Evolutionary conservation across 2,329 filamentous ascomycete species (phyloP).

Genomic region (Raffaelea ambrosiae): DNA sequence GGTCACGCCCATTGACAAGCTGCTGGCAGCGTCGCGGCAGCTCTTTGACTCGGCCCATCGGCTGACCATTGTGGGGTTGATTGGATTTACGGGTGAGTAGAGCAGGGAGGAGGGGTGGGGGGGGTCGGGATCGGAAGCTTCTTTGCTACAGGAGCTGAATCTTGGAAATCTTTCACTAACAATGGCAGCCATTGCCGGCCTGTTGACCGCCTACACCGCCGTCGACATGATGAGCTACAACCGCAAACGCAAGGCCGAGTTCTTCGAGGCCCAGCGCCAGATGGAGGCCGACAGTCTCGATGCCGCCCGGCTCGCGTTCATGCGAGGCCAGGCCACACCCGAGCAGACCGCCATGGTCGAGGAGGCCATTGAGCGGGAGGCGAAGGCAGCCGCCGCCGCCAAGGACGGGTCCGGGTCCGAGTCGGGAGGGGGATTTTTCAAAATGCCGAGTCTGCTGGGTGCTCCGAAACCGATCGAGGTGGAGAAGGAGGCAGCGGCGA

Average conservation of each 20-base stretch:
- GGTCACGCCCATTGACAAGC: slow-evolving; percentile 41
- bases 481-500: slow-evolving; percentile 10
- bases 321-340: slow-evolving; percentile 47
- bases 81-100: slow-evolving; percentile 47
- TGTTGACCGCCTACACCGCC: slow-evolving; percentile 50
- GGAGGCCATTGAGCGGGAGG: slow-evolving; percentile 42
- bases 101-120: too few species aligned
- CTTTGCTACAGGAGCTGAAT: too few species aligned
- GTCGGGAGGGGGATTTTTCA: slow-evolving; percentile 25
- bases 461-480: slow-evolving; percentile 24
- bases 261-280: slow-evolving; percentile 45
- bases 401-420: slow-evolving; percentile 5
- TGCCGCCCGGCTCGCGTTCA: slow-evolving; percentile 50
- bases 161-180: background rate
- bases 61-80: slow-evolving; percentile 44
- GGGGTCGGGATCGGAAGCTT: too few species aligned
- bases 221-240: slow-evolving; percentile 55
- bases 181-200: slow-evolving; percentile 41
- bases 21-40: slow-evolving; percentile 38
- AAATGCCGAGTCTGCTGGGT: slow-evolving; percentile 43
- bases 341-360: slow-evolving; percentile 50
- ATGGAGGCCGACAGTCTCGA: slow-evolving; percentile 47
- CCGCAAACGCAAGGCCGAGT: slow-evolving; percentile 50
- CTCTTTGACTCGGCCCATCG: slow-evolving; percentile 49
- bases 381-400: slow-evolving; percentile 14